These are phyloP conservation scores for Penicillium riverlandense DNA, from an alignment of 495 filamentous ascomycete genomes.

Conservation along the genomic window DNA sequence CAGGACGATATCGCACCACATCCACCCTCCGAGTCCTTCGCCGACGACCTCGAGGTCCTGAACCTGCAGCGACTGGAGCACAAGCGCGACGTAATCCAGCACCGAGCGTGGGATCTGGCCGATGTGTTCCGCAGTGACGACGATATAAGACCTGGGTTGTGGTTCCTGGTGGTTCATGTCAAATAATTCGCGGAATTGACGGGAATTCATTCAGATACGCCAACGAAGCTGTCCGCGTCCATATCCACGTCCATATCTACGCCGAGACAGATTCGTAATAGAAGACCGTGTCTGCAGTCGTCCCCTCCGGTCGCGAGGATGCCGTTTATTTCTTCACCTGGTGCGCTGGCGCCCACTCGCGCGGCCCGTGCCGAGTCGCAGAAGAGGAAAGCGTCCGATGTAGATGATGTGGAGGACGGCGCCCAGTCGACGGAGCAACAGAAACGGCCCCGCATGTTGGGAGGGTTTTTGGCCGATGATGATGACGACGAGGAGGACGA, in stretches of 20 bases:
- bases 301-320: conserved; percentile 40
- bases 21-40: conserved; percentile 34
- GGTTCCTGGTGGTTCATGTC: not conserved
- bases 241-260: too few species aligned
- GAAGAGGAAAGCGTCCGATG: conserved; percentile 38
- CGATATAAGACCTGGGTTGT: conserved; percentile 42
- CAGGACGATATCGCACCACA: conserved; percentile 19
- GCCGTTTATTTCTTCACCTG: conserved; percentile 56
- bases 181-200: conserved; percentile 2
- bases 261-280: too few species aligned
- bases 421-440: conserved; percentile 22
- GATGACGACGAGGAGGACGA: conserved; percentile 36
- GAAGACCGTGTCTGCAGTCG: conserved; percentile 13
- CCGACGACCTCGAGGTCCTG: conserved; percentile 58
- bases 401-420: conserved; percentile 26
- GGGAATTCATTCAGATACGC: conserved; percentile 25
- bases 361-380: conserved; percentile 15
- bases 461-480: conserved; percentile 43
- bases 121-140: conserved; percentile 61
- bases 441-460: conserved; percentile 34
- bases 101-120: conserved; percentile 49
- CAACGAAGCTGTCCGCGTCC: conserved; percentile 17
- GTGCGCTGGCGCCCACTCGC: conserved; percentile 2
- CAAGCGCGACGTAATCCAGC: conserved; percentile 54
- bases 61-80: conserved; percentile 43